These are phyloP conservation scores for Herpotrichia juniperi DNA, from an alignment of 2,329 filamentous ascomycete species.

Conservation along the genomic window DNA sequence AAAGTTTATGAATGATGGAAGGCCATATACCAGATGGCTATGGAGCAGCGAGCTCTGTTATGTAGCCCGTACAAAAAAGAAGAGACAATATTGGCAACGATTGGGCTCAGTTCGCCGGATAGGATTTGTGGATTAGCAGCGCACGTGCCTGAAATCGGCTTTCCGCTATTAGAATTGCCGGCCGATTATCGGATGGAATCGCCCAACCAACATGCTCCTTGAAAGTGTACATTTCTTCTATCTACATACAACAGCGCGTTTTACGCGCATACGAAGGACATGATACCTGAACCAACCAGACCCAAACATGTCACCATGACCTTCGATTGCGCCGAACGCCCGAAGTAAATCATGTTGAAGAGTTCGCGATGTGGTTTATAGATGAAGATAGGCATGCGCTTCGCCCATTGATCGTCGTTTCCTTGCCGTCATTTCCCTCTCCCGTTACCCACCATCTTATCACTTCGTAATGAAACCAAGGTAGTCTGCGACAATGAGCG, in stretches of 20 bases:
- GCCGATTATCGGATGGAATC: no score
- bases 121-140: no score
- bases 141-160: no score
- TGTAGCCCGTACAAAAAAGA: no score
- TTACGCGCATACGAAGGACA: neutral
- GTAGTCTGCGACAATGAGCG: conserved; percentile 75
- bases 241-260: neutral
- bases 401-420: neutral
- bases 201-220: no score
- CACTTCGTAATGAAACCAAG: conserved; percentile 72
- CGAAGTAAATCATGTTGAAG: neutral
- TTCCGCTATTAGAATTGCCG: no score
- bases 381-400: neutral
- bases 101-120: no score
- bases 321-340: neutral
- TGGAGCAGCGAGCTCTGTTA: no score
- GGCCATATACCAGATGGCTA: no score
- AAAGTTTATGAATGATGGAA: no score
- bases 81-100: no score
- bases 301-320: no score
- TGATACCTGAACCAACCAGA: neutral
- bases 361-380: neutral
- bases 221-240: neutral
- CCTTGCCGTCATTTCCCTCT: neutral
- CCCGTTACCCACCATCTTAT: conserved; percentile 1